Evolutionary conservation across 1,284 basidiomycete genomes (phyloP).

Genomic region (Leccinum insolens): DNA sequence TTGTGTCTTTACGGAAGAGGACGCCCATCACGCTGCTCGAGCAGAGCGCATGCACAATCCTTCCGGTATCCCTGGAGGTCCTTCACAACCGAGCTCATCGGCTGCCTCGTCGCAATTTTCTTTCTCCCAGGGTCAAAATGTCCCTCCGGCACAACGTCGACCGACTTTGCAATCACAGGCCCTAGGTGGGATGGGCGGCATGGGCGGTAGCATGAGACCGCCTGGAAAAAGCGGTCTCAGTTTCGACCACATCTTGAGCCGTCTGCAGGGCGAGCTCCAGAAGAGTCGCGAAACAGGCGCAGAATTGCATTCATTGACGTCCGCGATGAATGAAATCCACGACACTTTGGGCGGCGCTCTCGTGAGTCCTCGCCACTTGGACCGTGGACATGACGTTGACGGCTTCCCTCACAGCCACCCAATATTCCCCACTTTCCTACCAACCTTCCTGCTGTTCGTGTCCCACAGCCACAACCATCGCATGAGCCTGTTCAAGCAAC

Average conservation of each 20-base stretch:
- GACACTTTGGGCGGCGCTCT: constrained; percentile 87
- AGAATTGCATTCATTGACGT: constrained; percentile 81
- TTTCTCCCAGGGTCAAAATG: constrained; percentile 36
- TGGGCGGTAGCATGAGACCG: constrained; percentile 68
- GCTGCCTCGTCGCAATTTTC: constrained; percentile 38
- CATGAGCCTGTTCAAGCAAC: constrained; percentile 25
- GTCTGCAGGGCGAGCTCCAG: constrained; percentile 86
- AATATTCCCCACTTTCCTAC: constrained; percentile 63
- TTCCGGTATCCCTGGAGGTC: constrained; percentile 21
- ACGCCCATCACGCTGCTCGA: constrained; percentile 71
- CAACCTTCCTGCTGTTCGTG: constrained; percentile 66
- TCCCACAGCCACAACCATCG: constrained; percentile 50
- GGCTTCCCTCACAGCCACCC: constrained; percentile 45
- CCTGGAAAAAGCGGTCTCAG: constrained; percentile 79
- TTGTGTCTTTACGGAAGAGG: constrained; percentile 86
- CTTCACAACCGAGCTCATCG: constrained; percentile 34
- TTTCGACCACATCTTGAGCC: constrained; percentile 82
- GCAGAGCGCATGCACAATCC: constrained; percentile 51
- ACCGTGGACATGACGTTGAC: constrained; percentile 10
- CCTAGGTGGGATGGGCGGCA: constrained; percentile 71
- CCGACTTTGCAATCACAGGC: constrained; percentile 60
- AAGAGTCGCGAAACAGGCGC: constrained; percentile 94
- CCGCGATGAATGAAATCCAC: constrained; percentile 89
- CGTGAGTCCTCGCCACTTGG: constrained; percentile 46
- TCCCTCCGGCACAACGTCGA: constrained; percentile 48